Evolutionary conservation across 306 rosid species (phyloP).

Genomic region (Trichosanthes truncata): DNA sequence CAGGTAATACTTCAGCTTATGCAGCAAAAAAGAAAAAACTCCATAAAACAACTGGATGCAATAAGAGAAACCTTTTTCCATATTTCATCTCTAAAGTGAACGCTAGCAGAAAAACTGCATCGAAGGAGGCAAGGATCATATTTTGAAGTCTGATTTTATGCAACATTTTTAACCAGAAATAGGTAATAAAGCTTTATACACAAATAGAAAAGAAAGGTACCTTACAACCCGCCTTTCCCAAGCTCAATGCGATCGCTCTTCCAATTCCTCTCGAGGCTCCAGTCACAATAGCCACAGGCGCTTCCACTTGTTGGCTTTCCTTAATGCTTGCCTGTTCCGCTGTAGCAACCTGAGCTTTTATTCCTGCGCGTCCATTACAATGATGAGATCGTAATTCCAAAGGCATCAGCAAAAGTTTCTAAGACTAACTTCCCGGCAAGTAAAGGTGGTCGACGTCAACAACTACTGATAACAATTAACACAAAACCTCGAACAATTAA

Average conservation of each 20-base stretch:
- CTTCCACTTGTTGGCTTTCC: conserved; percentile 42
- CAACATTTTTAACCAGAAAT: background rate
- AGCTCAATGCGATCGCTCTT: conserved; percentile 62
- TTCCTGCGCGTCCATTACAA: conserved; percentile 27
- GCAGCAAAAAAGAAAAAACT: background rate
- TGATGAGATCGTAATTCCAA: background rate
- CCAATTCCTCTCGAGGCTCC: conserved; percentile 98
- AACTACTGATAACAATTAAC: background rate
- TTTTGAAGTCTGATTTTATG: background rate
- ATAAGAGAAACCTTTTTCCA: background rate
- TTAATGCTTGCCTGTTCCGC: conserved; percentile 44
- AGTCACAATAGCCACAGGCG: conserved; percentile 83
- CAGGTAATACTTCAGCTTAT: background rate
- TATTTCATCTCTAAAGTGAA: background rate
- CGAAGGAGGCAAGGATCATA: background rate
- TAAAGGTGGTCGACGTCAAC: background rate
- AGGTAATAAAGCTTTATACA: background rate
- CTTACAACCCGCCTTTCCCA: conserved; percentile 96
- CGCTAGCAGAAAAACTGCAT: background rate
- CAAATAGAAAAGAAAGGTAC: conserved; percentile 19
- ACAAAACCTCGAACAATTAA: background rate
- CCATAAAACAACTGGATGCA: background rate
- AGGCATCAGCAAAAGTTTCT: background rate
- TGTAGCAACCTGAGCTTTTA: conserved; percentile 76
- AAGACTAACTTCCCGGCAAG: background rate